Evolutionary conservation across 164 flowering plant species (phyloP).

Genomic region (Stephania yunnanensis): DNA sequence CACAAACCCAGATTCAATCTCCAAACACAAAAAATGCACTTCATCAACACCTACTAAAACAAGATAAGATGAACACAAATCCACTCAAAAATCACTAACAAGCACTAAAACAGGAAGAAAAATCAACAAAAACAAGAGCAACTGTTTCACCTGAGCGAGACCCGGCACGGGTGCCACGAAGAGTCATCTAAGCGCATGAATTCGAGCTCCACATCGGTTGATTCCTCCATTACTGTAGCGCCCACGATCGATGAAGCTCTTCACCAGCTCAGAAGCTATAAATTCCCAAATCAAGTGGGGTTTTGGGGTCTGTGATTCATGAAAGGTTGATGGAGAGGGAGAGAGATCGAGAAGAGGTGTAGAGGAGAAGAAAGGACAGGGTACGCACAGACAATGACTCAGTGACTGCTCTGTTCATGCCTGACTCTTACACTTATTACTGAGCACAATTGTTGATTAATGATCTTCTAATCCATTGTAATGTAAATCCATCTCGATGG

Average conservation of each 20-base stretch:
- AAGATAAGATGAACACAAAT: background rate
- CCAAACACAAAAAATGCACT: background rate
- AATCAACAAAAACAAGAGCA: background rate
- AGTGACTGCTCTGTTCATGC: too few species aligned
- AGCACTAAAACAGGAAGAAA: background rate
- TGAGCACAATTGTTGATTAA: too few species aligned
- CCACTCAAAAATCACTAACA: background rate
- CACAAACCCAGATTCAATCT: background rate
- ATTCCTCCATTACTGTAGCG: background rate
- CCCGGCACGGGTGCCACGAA: slow-evolving; percentile 41
- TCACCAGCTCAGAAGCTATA: too few species aligned
- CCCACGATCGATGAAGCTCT: background rate
- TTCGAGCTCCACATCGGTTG: slow-evolving; percentile 20
- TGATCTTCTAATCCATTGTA: too few species aligned
- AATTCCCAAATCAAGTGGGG: too few species aligned
- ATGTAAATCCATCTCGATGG: too few species aligned
- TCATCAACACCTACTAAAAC: background rate
- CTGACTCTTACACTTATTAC: too few species aligned
- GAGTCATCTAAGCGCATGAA: slow-evolving; percentile 29
- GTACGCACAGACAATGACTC: too few species aligned
- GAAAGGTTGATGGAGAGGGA: too few species aligned
- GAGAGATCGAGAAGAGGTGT: too few species aligned
- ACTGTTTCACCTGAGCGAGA: slow-evolving; percentile 26
- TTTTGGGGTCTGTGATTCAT: too few species aligned
- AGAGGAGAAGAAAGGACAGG: too few species aligned